Base-by-base conservation (phyloP, 148 eudicot genomes). In the Gaultheria prostrata region DNA sequence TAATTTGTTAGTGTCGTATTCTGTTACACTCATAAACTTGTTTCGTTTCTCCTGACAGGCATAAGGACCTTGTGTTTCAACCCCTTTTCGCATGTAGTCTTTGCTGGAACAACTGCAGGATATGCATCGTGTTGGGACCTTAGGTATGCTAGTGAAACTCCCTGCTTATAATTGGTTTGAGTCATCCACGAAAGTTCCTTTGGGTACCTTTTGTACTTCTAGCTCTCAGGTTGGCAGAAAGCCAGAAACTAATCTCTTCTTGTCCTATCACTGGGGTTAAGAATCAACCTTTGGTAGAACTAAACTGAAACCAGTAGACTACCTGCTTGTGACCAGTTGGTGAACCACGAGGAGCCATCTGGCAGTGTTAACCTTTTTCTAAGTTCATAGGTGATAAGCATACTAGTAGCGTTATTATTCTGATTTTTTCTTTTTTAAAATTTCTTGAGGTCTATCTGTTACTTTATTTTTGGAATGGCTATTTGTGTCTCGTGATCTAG, bases 81-180 rank as follows among this genome's bases (percentile, higher is more conserved):
- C 73, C 91, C 97, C 70, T 82, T 86, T 83, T 95, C 98, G 13
- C 89, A 89, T 48, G 43, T 88, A 67, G 83, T 92, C 67, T 92
- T 91, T 89, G 88, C 94, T 84, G 98, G 97, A 87, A 90, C 94
- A 54, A 82, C 89, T 59, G 80, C 85, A 74, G 98, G 98, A 80
- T 79, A 83, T 89, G 92, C 87, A 74, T 88, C 90, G 78, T 95
- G 97, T 88, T 95, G 97, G 97, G 98, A 95, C 85, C 90, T 95
- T 17, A 90, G 98, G 98, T 95, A 92, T 78, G 89, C 65, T 48
- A 11, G 9, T 76, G 46, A 48, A 75, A 21, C 32, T 75, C 13
- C 54, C 32, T 21, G 26, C 32, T n/a, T n/a, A 30, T 46, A 12
- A 75, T 75, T 45, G 30, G 5, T 46, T n/a, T 8, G 17, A 75